These are phyloP conservation scores for Aethionema arabicum DNA, from an alignment of 345 rosid genomes.

Conservation along the genomic window DNA sequence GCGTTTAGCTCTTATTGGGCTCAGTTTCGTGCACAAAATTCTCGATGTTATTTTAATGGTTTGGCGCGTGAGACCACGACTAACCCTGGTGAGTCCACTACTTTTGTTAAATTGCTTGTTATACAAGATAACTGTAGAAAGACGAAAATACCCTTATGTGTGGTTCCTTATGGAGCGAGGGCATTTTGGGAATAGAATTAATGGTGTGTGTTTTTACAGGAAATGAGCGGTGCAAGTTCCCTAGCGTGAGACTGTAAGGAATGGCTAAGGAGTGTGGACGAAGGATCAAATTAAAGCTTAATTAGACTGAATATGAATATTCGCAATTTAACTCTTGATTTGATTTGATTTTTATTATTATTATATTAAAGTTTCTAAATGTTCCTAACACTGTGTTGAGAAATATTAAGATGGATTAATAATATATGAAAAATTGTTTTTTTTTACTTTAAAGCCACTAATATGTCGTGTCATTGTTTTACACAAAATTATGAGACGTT, in stretches of 20 bases:
- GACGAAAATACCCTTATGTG: background rate
- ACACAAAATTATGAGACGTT: background rate
- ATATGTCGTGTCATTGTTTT: conserved; percentile 1
- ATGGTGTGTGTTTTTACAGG: conserved; percentile 16
- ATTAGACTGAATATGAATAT: background rate
- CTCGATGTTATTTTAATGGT: conserved; percentile 70
- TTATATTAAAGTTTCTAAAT: background rate
- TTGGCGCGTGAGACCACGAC: conserved; percentile 56
- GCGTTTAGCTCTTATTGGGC: conserved; percentile 86
- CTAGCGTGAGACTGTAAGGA: conserved; percentile 30
- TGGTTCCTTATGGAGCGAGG: background rate
- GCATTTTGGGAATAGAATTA: background rate
- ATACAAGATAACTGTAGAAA: conserved; percentile 6
- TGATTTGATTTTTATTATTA: background rate
- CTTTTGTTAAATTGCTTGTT: background rate
- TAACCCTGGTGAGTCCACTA: conserved; percentile 59
- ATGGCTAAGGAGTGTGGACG: background rate
- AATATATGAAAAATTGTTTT: background rate
- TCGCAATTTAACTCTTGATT: conserved; percentile 20
- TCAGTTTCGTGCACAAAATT: conserved; percentile 50
- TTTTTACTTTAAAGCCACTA: background rate
- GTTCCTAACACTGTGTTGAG: conserved; percentile 14
- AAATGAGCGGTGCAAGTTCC: conserved; percentile 34
- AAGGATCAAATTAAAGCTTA: conserved; percentile 6
- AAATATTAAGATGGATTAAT: background rate